Evolutionary conservation across 305 asterid genomes (phyloP).

Genomic region (Fraxinus baroniana): DNA sequence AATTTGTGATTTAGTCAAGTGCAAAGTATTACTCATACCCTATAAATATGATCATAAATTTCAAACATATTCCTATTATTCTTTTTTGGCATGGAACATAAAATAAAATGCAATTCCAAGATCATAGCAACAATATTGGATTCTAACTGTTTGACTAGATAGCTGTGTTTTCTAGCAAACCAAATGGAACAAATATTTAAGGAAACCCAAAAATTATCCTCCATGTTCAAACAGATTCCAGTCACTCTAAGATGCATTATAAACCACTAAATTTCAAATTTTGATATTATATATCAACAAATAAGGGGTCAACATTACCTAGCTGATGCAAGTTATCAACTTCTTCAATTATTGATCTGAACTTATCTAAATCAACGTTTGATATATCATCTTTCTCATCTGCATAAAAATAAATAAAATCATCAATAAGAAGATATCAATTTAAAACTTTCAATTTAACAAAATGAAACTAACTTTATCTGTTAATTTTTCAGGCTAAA

Average conservation of each 20-base stretch:
- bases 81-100: neutral
- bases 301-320: slow-evolving; percentile 43
- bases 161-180: neutral
- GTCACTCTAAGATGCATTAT: neutral
- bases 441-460: neutral
- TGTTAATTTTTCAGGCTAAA: neutral
- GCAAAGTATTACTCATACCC: neutral
- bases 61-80: neutral
- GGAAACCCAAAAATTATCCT: neutral
- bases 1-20: neutral
- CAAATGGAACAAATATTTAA: neutral
- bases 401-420: slow-evolving; percentile 33
- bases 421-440: neutral
- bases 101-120: neutral
- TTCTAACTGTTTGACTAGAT: neutral
- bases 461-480: neutral
- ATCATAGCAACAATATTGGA: neutral
- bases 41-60: neutral
- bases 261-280: neutral
- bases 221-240: neutral
- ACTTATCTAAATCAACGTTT: slow-evolving; percentile 57
- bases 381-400: slow-evolving; percentile 81
- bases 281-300: neutral
- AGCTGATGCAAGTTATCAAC: slow-evolving; percentile 75
- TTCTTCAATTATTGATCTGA: slow-evolving; percentile 68